These are phyloP conservation scores for Prunella vulgaris DNA, from an alignment of 257 asterid genomes.

Conservation along the genomic window DNA sequence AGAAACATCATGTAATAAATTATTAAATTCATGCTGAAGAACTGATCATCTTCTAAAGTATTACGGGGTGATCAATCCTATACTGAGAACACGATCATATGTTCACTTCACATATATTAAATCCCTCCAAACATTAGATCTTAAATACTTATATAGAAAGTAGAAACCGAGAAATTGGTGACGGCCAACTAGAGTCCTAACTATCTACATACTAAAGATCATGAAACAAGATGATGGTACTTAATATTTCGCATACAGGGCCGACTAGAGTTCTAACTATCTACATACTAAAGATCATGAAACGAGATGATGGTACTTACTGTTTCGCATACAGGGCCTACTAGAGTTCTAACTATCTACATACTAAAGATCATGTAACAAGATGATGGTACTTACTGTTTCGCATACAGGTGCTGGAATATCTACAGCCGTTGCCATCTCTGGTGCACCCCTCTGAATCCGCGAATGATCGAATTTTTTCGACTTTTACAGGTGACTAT, in stretches of 20 bases:
- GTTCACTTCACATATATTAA: neutral
- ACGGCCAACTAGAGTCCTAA: neutral
- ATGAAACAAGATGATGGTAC: too few species aligned
- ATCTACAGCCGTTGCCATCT: constrained; percentile 41
- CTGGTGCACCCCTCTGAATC: constrained; percentile 25
- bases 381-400: constrained; percentile 30
- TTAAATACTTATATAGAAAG: too few species aligned
- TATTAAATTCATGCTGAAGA: neutral
- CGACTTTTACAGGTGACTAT: constrained; percentile 20
- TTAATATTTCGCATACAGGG: too few species aligned
- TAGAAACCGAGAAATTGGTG: too few species aligned
- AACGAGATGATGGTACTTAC: too few species aligned
- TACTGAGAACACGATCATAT: constrained; percentile 3
- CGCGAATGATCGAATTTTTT: neutral
- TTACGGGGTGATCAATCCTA: neutral
- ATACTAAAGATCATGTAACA: neutral
- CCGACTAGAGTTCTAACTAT: neutral
- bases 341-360: neutral
- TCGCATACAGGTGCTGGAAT: constrained; percentile 32
- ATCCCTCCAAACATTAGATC: neutral
- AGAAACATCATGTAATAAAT: neutral
- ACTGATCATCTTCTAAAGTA: neutral
- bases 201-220: neutral
- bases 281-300: neutral
- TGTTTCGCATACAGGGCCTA: too few species aligned